phyloP scores from a whole-genome alignment of 2,329 filamentous ascomycete genomes.

The Ascochyta pisi region DNA sequence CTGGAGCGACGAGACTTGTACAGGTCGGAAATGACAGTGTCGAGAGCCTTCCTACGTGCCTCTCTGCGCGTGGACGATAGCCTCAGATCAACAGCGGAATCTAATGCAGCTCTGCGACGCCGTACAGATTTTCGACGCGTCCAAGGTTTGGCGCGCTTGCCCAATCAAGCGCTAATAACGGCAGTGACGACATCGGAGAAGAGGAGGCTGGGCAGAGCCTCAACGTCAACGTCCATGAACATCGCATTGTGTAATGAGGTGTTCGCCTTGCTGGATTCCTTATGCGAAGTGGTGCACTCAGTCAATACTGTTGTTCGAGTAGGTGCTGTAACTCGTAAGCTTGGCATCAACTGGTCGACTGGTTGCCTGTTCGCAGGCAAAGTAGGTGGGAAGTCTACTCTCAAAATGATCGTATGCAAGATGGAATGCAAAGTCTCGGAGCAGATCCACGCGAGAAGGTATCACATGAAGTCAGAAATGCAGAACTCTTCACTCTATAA shows the following conservation, averaged over 20 bases:
- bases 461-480: too few relatives aligned
- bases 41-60: neutral
- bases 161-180: constrained; percentile 9
- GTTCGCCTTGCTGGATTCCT: neutral
- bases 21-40: constrained; percentile 11
- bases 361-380: too few relatives aligned
- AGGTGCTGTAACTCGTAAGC: too few relatives aligned
- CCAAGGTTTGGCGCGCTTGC: constrained; percentile 12
- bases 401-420: too few relatives aligned
- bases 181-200: constrained; percentile 18
- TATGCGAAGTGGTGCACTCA: too few relatives aligned
- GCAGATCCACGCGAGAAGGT: too few relatives aligned
- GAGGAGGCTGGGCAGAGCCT: neutral
- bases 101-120: constrained; percentile 12
- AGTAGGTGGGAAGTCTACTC: too few relatives aligned
- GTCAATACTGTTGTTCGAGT: too few relatives aligned
- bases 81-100: neutral
- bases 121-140: constrained; percentile 9
- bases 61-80: neutral
- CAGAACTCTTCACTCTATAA: neutral
- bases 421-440: too few relatives aligned
- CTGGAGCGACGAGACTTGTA: neutral
- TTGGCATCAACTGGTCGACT: too few relatives aligned
- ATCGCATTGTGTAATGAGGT: neutral
- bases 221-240: neutral